A percentile compares a stretch with the other conserved stretches of the same genome.
These are phyloP conservation scores for Thelonectria discophora DNA, from an alignment of 2,329 filamentous ascomycete genomes.

Conservation along the genomic window DNA sequence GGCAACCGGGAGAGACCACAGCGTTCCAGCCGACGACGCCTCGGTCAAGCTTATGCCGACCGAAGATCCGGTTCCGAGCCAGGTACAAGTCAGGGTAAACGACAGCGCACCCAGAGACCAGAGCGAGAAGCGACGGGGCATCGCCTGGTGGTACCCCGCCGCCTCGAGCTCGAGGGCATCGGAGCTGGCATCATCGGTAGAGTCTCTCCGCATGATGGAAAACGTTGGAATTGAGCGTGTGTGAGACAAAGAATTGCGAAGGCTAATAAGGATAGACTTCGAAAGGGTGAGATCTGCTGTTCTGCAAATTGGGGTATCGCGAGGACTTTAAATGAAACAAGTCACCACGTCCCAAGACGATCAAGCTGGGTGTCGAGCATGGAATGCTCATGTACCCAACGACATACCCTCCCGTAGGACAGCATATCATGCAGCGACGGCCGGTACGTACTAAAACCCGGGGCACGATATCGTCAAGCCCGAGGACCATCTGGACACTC, in stretches of 20 bases:
- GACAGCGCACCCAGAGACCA: slow-evolving; percentile 41
- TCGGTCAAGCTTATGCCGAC: slow-evolving; percentile 43
- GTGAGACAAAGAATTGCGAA: neutral
- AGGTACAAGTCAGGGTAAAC: slow-evolving; percentile 45
- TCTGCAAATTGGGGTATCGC: neutral
- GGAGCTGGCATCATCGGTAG: neutral
- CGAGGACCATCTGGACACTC: neutral
- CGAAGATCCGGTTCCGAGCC: slow-evolving; percentile 43
- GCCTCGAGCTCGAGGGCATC: slow-evolving; percentile 46
- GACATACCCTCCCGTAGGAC: neutral
- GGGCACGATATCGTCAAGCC: neutral
- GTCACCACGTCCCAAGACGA: neutral
- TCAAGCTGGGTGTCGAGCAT: neutral
- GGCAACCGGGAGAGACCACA: slow-evolving; percentile 42
- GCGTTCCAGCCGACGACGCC: slow-evolving; percentile 36
- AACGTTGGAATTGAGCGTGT: neutral
- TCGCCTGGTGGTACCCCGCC: slow-evolving; percentile 42
- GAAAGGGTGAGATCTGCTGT: neutral
- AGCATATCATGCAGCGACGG: neutral
- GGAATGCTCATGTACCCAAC: neutral
- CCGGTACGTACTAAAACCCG: too few relatives aligned
- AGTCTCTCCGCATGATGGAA: slow-evolving; percentile 8
- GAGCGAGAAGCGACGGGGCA: slow-evolving; percentile 45
- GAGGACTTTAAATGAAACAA: neutral
- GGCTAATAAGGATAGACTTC: neutral